Evolutionary conservation across 1,139 yeast genomes (phyloP).

Genomic region (Saccharomycopsis phalli): DNA sequence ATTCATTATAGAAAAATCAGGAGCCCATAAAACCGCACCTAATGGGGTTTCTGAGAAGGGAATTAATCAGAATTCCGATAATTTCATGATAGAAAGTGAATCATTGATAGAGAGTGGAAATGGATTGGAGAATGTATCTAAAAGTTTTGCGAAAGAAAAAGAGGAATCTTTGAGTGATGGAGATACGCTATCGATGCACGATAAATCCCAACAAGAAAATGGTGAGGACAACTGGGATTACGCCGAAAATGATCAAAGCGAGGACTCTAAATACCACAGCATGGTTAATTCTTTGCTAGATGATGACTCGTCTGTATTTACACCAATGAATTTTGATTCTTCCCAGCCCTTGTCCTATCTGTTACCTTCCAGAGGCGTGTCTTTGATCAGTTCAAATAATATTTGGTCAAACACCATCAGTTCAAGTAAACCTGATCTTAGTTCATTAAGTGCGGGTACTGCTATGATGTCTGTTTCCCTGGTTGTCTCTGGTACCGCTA

Average conservation of each 20-base stretch:
- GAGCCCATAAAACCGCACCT: no score
- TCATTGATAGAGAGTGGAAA: background rate
- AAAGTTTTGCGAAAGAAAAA: background rate
- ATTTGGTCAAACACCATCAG: no score
- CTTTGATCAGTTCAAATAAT: background rate
- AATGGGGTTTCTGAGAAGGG: no score
- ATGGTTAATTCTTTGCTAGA: constrained; percentile 9
- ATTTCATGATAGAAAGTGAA: no score
- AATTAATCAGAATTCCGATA: no score
- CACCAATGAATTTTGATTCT: background rate
- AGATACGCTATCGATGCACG: no score
- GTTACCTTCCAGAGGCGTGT: background rate
- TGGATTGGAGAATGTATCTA: background rate
- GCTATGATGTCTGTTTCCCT: no score
- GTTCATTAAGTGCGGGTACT: no score
- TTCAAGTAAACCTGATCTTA: no score
- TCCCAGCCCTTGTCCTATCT: background rate
- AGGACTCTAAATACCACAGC: background rate
- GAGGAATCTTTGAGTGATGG: background rate
- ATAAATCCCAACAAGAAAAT: background rate
- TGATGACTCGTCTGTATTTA: background rate
- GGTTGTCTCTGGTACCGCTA: no score
- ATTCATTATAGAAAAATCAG: no score
- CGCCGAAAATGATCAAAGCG: background rate
- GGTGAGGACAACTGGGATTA: background rate